Percentiles rank a stretch among this genome's conserved stretches.
Evolutionary conservation across 2,329 filamentous ascomycete species (phyloP).

Genomic region (Colletotrichum sp.): DNA sequence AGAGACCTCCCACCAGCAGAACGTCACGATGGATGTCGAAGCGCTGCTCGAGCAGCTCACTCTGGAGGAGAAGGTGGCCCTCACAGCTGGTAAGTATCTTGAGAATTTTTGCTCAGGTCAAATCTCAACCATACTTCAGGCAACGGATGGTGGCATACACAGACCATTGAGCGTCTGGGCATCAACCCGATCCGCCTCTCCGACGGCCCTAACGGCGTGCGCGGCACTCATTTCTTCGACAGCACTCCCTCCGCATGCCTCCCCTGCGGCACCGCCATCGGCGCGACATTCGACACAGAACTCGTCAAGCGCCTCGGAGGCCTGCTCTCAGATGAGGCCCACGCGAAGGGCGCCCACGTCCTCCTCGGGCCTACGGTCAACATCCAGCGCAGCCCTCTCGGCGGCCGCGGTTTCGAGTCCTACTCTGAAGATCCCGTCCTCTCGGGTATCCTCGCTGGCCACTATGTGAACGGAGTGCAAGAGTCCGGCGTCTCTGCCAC

Average conservation of each 20-base stretch:
- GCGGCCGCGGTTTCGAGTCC: conserved; percentile 65
- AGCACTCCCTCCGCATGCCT: conserved; percentile 64
- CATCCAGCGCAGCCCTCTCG: conserved; percentile 63
- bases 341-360: conserved; percentile 61
- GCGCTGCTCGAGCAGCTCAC: conserved; percentile 19
- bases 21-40: conserved; percentile 14
- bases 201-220: conserved; percentile 42
- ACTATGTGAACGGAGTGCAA: conserved; percentile 60
- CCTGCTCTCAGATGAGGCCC: conserved; percentile 57
- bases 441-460: conserved; percentile 57
- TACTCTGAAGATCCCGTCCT: conserved; percentile 64
- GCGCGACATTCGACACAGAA: conserved; percentile 60
- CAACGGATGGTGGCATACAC: conserved; percentile 25
- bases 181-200: conserved; percentile 20
- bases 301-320: conserved; percentile 56
- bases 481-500: conserved; percentile 60
- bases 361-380: conserved; percentile 68
- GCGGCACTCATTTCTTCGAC: conserved; percentile 72
- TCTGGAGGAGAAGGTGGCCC: conserved; percentile 20
- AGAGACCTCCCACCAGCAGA: not conserved
- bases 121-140: not conserved
- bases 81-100: conserved; percentile 15
- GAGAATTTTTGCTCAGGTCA: fast-evolving
- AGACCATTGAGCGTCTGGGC: conserved; percentile 15
- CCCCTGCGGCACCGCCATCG: conserved; percentile 62